Evolutionary conservation across 805 yeast genomes (phyloP).

Genomic region (Candida nitratophila): DNA sequence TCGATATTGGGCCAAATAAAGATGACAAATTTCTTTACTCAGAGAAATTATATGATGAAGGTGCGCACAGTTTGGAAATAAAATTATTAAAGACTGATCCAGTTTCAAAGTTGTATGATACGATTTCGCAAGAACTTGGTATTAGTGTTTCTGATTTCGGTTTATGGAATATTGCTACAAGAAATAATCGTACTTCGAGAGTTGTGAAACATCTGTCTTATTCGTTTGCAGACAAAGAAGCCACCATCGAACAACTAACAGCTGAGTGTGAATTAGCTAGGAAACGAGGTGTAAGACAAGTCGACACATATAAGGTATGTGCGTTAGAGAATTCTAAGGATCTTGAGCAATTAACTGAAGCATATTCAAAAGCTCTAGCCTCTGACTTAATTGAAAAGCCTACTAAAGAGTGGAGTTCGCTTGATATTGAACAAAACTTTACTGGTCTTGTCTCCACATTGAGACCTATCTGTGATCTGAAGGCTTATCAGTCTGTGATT

Average conservation of each 20-base stretch:
- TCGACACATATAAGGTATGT: constrained; percentile 30
- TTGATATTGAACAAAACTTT: background rate
- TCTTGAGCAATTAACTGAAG: background rate
- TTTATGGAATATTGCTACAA: constrained; percentile 57
- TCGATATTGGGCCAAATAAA: constrained; percentile 70
- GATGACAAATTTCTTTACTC: constrained; percentile 35
- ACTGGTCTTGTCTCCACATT: no score
- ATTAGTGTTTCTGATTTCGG: constrained; percentile 28
- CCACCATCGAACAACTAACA: constrained; percentile 36
- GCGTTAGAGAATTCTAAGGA: background rate
- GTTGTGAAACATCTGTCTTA: constrained; percentile 39
- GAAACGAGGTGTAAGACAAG: constrained; percentile 35
- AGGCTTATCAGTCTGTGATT: background rate
- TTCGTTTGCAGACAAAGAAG: constrained; percentile 6
- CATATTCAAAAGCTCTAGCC: background rate
- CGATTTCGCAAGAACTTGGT: constrained; percentile 39
- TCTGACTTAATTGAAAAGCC: background rate
- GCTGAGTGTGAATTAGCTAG: constrained; percentile 13
- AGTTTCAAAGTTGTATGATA: constrained; percentile 41
- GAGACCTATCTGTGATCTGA: background rate
- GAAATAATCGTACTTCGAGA: constrained; percentile 68
- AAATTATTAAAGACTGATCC: constrained; percentile 52
- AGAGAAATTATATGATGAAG: constrained; percentile 39
- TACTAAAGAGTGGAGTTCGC: background rate
- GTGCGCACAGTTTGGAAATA: constrained; percentile 40